Evolutionary conservation across 2,329 filamentous ascomycete species (phyloP).

Genomic region (Fusarium penzigii): DNA sequence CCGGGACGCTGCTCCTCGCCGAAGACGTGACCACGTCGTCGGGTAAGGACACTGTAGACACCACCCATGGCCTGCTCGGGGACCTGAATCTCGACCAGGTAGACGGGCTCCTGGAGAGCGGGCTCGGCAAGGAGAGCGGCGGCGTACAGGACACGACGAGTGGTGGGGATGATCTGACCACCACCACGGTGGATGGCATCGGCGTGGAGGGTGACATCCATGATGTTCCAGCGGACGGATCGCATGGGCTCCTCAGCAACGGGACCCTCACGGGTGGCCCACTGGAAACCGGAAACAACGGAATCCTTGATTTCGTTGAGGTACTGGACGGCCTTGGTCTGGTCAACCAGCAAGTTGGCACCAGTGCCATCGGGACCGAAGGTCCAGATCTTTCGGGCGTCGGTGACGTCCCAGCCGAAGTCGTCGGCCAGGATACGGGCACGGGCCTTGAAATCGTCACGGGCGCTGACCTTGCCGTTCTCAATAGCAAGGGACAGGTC

Average conservation of each 20-base stretch:
- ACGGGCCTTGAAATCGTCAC: conserved; percentile 99
- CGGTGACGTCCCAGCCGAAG: conserved; percentile 98
- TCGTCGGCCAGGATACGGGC: conserved; percentile 96
- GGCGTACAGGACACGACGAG: conserved; percentile 97
- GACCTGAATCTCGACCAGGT: conserved; percentile 99
- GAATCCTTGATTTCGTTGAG: conserved; percentile 99
- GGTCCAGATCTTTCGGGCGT: conserved; percentile 99
- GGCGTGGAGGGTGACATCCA: conserved; percentile 98
- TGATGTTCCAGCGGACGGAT: conserved; percentile 95
- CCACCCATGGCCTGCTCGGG: conserved; percentile 99
- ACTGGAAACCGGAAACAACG: conserved; percentile 99
- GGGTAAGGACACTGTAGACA: conserved; percentile 98
- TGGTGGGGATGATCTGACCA: conserved; percentile 97
- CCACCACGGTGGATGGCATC: conserved; percentile 99
- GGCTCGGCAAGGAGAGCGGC: conserved; percentile 88
- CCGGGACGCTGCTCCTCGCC: conserved; percentile 96
- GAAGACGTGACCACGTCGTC: conserved; percentile 98
- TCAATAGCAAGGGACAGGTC: conserved; percentile 92
- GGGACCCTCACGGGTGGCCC: conserved; percentile 97
- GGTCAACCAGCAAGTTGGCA: conserved; percentile 97
- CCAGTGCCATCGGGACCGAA: conserved; percentile 98
- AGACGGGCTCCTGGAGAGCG: conserved; percentile 92
- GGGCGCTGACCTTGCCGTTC: conserved; percentile 84
- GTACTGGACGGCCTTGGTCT: conserved; percentile 99
- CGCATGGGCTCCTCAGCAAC: conserved; percentile 98